phyloP scores from a whole-genome alignment of 2,329 filamentous ascomycete genomes.

The Akanthomyces uredinophilus region DNA sequence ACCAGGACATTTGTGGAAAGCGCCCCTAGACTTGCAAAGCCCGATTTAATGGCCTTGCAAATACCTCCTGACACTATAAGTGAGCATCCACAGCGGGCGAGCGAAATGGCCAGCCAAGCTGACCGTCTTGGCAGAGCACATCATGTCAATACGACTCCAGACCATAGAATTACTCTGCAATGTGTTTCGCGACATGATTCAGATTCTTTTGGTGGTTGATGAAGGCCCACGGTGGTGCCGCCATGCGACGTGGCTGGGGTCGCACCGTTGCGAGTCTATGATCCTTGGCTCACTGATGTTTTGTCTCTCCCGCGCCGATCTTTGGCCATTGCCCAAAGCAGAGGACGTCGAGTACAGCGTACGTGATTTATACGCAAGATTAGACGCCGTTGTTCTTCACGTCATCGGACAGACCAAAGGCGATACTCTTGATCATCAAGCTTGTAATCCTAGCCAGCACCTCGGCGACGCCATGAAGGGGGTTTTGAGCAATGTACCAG shows the following conservation, averaged over 20 bases:
- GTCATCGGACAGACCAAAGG: background rate
- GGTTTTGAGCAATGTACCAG: background rate
- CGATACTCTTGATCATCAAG: background rate
- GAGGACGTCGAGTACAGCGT: background rate
- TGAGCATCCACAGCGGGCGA: background rate
- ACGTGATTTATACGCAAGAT: background rate
- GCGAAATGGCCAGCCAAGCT: background rate
- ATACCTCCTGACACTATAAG: background rate
- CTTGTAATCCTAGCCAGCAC: background rate
- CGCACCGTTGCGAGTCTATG: constrained; percentile 3
- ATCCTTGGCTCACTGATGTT: background rate
- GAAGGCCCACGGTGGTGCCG: background rate
- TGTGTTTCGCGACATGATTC: background rate
- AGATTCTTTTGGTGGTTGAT: background rate
- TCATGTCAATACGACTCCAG: background rate
- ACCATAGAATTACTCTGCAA: background rate
- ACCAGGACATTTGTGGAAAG: background rate
- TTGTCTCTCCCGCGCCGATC: background rate
- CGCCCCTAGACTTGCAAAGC: background rate
- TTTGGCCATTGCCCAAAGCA: background rate
- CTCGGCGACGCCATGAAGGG: background rate
- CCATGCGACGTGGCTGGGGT: constrained; percentile 1
- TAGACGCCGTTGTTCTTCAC: background rate
- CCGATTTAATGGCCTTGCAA: background rate
- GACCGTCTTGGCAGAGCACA: background rate